These are phyloP conservation scores for Cryphonectria parasitica DNA, from an alignment of 2,329 filamentous ascomycete species.

Conservation along the genomic window DNA sequence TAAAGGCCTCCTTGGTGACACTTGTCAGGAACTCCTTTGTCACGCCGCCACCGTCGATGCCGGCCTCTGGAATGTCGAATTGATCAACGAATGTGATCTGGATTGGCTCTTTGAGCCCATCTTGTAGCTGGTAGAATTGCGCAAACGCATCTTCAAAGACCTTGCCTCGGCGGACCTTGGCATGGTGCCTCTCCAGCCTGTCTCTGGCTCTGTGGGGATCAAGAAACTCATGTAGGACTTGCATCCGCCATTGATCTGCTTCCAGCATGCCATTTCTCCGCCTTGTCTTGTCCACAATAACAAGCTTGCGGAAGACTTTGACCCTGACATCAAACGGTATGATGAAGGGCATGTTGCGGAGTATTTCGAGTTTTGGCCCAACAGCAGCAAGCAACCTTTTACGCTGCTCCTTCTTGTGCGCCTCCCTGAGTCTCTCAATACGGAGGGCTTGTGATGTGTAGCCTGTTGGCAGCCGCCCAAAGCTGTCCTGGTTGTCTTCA, in stretches of 20 bases:
- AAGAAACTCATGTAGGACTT: slow-evolving; percentile 49
- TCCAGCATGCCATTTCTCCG: slow-evolving; percentile 71
- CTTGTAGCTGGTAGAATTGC: slow-evolving; percentile 79
- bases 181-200: slow-evolving; percentile 67
- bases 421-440: slow-evolving; percentile 61
- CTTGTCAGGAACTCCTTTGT: slow-evolving; percentile 96
- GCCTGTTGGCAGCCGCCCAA: slow-evolving; percentile 52
- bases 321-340: slow-evolving; percentile 93
- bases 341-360: slow-evolving; percentile 96
- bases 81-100: slow-evolving; percentile 96
- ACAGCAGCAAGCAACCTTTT: slow-evolving; percentile 77
- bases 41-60: slow-evolving; percentile 95
- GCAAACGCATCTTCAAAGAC: slow-evolving; percentile 86
- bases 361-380: slow-evolving; percentile 83
- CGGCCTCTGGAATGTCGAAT: slow-evolving; percentile 84
- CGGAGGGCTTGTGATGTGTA: slow-evolving; percentile 26
- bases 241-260: slow-evolving; percentile 74
- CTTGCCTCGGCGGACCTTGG: slow-evolving; percentile 75
- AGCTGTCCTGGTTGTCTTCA: slow-evolving; percentile 41
- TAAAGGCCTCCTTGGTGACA: slow-evolving; percentile 84
- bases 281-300: slow-evolving; percentile 78
- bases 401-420: slow-evolving; percentile 68
- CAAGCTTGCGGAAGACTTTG: slow-evolving; percentile 90
- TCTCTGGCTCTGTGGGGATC: slow-evolving; percentile 38
- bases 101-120: slow-evolving; percentile 89